Base-by-base conservation (phyloP, 1,284 basidiomycete genomes). In the Gomphus bonarii region DNA sequence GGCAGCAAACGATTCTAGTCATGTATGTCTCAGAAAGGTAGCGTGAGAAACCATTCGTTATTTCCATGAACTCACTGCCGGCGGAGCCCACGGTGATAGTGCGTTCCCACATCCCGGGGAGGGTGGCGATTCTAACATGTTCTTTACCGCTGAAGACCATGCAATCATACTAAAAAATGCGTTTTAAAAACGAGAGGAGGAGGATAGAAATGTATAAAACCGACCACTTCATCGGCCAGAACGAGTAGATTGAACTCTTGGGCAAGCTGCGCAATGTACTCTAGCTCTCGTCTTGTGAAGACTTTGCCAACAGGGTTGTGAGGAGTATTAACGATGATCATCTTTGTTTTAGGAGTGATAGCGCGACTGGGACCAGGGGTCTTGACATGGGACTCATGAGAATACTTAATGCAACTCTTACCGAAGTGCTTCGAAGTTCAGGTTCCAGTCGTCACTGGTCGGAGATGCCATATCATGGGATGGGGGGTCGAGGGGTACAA, bases 61-160 rank as follows among this genome's bases (percentile, higher is more conserved):
- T 28, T 3, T 46, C n/a, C 1, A 4, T 12, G 3, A 8, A 73
- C 82, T 73, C 66, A 83, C 83, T 87, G 62, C 88, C 89, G 11
- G 84, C 90, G 9, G 86, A 90, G 28, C 85, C 81, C 46, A 92
- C 82, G 1, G 90, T 91, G 55, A 93, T 75, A 0, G 91, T 93
- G 43, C 90, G 85, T 63, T 98, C 91, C 95, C 95, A 99, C 93
- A 98, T 97, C n/a, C 92, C 91, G 9, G 92, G 93, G 31, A 97
- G 77, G 30, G 78, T 89, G 3, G 95, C 95, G 63, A 99, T 89
- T 55, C 95, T 85, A 58, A 94, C 75, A 69, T 99, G 97, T 66
- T 95, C 82, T 63, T 87, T 84, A 48, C 78, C 82, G 64, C 95
- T 91, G 65, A 88, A 97, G 5, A 95, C 84, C 36, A 99, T 82